Conservation (phyloP, 2,329 filamentous ascomycete species). For the Neofusicoccum kwambonambiense region DNA sequence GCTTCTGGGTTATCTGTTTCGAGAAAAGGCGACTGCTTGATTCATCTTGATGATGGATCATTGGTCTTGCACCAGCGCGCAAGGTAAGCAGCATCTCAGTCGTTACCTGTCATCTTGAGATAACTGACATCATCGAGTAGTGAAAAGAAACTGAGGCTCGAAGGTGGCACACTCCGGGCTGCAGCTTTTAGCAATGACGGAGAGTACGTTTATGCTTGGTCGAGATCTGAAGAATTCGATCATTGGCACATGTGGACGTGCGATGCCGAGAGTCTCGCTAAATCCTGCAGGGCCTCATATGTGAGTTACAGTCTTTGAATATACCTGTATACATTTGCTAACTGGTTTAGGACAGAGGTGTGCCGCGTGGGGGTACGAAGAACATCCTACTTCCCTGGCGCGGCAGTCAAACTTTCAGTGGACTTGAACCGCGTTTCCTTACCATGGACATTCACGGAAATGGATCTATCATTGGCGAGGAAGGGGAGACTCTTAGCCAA, state of each 20-base stretch:
- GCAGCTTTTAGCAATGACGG: slow-evolving; percentile 2
- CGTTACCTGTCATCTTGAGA: neutral
- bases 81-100: neutral
- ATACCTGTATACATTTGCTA: neutral
- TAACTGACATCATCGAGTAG: neutral
- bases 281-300: neutral
- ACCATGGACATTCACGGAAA: neutral
- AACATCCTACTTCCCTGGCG: neutral
- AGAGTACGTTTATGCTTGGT: neutral
- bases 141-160: neutral
- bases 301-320: neutral
- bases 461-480: neutral
- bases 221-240: neutral
- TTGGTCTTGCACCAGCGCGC: neutral
- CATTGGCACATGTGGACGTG: neutral
- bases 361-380: neutral
- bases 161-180: neutral
- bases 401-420: neutral
- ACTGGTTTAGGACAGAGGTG: neutral
- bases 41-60: neutral
- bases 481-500: neutral
- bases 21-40: neutral
- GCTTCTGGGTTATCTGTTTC: neutral
- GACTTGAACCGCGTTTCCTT: neutral
- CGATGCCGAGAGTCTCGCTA: neutral